These are phyloP conservation scores for Conringia planisiliqua DNA, from an alignment of 345 rosid species.

Conservation along the genomic window DNA sequence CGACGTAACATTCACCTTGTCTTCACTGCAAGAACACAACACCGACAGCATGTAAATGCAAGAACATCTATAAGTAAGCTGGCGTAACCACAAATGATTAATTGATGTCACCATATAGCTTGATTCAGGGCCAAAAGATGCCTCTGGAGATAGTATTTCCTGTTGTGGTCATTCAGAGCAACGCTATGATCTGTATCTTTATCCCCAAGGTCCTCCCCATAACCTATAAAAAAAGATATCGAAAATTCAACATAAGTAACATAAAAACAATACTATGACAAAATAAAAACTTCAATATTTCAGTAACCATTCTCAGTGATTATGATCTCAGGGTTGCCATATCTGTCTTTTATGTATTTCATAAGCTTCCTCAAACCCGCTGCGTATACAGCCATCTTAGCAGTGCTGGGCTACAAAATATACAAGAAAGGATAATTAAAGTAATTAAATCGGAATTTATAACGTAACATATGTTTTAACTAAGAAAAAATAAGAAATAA, in stretches of 20 bases:
- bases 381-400: constrained; percentile 41
- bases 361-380: constrained; percentile 38
- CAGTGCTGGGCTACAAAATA: constrained; percentile 34
- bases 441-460: neutral
- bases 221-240: neutral
- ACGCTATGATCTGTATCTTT: constrained; percentile 21
- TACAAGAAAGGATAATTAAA: neutral
- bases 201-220: constrained; percentile 33
- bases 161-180: constrained; percentile 7
- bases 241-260: neutral
- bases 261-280: neutral
- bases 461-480: neutral
- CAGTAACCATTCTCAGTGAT: constrained; percentile 48
- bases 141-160: constrained; percentile 1
- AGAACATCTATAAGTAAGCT: too few species aligned
- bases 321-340: constrained; percentile 40
- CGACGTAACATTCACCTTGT: too few species aligned
- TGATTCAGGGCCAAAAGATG: neutral
- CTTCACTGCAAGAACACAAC: too few species aligned
- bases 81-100: too few species aligned
- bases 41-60: too few species aligned
- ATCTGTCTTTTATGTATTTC: constrained; percentile 35
- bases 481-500: neutral
- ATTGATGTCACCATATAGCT: neutral
- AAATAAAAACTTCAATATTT: neutral